Evolutionary conservation across 768 basidiomycete species (phyloP), one percentile per base, ranked within the genome.

Genomic region (Brasilioporus rufonigricans): DNA sequence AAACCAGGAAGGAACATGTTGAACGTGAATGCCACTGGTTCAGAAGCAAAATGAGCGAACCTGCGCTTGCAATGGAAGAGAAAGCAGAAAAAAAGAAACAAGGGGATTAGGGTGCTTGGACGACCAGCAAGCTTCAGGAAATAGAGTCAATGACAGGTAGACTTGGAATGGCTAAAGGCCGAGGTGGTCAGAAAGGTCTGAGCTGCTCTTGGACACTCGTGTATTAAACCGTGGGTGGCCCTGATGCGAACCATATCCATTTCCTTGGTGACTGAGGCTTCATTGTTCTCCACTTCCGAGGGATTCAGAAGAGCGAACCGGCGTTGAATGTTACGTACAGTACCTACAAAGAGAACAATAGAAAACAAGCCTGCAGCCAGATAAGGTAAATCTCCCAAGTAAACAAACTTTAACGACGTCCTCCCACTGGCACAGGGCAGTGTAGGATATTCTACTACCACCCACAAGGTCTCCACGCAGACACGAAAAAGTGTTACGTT

Each of bases 1-100:
- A 67, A 67, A 44, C 64, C 62, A 18, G 67, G 67, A 40, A 69
- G 62, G 5, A 62, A 53, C 60, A 60, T 71, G 41, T 8, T 57
- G 35, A 48, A 38, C 16, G 31, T 27, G 38, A 49, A 56, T 50
- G 40, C 26, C 44, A 55, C 50, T 33, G 6, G 26, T 38, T 32
- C 26, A 7, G 19, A 52, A 33, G 29, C 3, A 29, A 39, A 26
- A 52, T 21, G 43, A 61, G 61, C 69, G 60, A 49, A 50, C 58
- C 64, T 57, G 66, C 60, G 58, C 64, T 58, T 64, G 48, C 16
- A 44, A 56, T 11, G 10, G 40, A 36, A 57, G 40, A 51, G 24
- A 46, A 56, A 44, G 5, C 32, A 33, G 18, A 14, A 33, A n/a
- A n/a, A n/a, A n/a, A 33, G 18, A 16, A n/a, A 35, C 12, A 32